Conservation (phyloP, 106 monocot genomes). For the Dendrobium officinale region DNA sequence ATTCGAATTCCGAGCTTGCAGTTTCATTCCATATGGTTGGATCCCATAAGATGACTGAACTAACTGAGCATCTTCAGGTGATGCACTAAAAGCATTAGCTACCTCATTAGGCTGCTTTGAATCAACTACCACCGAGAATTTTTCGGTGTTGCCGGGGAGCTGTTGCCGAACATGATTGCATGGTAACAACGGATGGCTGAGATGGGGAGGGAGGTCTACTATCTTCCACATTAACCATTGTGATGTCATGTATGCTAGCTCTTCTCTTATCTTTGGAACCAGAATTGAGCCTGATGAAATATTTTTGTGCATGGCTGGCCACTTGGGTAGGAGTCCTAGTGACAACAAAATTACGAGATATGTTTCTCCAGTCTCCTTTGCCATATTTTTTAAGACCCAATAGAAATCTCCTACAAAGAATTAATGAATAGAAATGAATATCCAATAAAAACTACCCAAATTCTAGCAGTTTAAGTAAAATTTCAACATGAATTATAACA, state of each 20-base stretch:
- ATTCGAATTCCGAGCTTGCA: conserved; percentile 17
- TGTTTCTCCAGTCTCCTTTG: conserved; percentile 93
- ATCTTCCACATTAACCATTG: conserved; percentile 50
- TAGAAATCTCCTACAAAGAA: conserved; percentile 58
- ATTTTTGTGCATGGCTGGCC: conserved; percentile 91
- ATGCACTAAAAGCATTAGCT: conserved; percentile 8
- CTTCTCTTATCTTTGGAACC: conserved; percentile 84
- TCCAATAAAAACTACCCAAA: too few relatives aligned
- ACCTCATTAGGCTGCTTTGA: conserved; percentile 22
- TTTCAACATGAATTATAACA: background rate
- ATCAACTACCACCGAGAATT: conserved; percentile 22
- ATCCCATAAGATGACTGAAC: conserved; percentile 21
- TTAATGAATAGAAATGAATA: background rate
- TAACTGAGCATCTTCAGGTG: conserved; percentile 8
- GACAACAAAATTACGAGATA: conserved; percentile 72
- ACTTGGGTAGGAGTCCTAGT: conserved; percentile 76
- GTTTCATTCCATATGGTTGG: conserved; percentile 23
- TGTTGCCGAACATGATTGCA: conserved; percentile 19
- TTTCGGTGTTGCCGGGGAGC: conserved; percentile 8
- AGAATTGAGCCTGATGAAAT: conserved; percentile 80
- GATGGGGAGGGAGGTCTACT: conserved; percentile 28
- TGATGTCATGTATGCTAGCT: conserved; percentile 94
- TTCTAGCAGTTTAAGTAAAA: background rate
- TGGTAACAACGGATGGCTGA: conserved; percentile 25
- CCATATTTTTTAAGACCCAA: conserved; percentile 89